Evolutionary conservation across 345 rosid genomes (phyloP).

Genomic region (Dipteronia dyeriana): DNA sequence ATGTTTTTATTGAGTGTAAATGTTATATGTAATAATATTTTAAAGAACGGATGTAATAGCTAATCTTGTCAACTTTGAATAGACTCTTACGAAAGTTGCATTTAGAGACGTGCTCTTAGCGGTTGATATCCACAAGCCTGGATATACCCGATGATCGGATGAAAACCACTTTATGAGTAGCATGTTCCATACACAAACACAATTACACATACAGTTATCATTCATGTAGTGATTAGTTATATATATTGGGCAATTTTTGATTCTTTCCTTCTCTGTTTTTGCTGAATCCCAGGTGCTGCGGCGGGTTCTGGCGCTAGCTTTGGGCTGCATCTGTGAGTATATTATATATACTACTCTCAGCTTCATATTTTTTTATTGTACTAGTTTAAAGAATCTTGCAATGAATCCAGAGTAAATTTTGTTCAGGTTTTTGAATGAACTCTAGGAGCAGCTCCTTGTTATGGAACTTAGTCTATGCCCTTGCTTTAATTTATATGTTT

Average conservation of each 20-base stretch:
- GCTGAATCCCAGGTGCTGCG: conserved; percentile 50
- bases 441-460: background rate
- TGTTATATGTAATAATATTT: too few relatives aligned
- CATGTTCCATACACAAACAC: background rate
- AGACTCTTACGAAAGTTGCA: too few relatives aligned
- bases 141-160: too few relatives aligned
- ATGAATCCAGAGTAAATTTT: background rate
- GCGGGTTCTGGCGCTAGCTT: conserved; percentile 85
- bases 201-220: background rate
- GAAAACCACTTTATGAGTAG: background rate
- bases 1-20: too few relatives aligned
- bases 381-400: background rate
- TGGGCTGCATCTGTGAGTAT: conserved; percentile 68
- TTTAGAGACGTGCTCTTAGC: too few relatives aligned
- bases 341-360: background rate
- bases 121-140: too few relatives aligned
- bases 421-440: background rate
- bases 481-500: background rate
- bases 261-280: background rate
- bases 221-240: background rate
- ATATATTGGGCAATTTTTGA: too few relatives aligned
- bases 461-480: background rate
- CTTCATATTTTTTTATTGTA: background rate
- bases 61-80: too few relatives aligned
- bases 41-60: too few relatives aligned